phyloP scores from a whole-genome alignment of 805 yeast species.

The Candida boleticola region DNA sequence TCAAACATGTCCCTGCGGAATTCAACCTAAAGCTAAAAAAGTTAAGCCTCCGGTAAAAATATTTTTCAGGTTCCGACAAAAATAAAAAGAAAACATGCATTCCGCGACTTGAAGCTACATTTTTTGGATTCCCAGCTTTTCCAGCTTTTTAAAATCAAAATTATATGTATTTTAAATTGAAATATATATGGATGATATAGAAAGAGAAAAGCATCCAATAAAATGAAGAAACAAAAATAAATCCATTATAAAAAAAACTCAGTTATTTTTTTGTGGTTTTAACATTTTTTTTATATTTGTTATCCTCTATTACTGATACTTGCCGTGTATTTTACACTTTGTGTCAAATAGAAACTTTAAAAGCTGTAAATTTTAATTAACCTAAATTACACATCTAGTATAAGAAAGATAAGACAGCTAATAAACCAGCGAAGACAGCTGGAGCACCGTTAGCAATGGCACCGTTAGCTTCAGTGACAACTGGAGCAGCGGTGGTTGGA shows the following conservation, averaged over 20 bases:
- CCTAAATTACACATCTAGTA: constrained; percentile 7
- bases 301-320: too few species aligned
- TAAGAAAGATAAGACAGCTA: constrained; percentile 19
- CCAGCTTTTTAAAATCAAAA: too few species aligned
- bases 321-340: too few species aligned
- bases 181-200: background rate
- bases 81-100: too few species aligned
- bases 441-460: constrained; percentile 12
- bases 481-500: constrained; percentile 11
- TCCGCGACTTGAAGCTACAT: too few species aligned
- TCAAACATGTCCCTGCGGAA: too few species aligned
- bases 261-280: background rate
- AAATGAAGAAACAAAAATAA: background rate
- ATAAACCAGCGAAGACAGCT: constrained; percentile 21
- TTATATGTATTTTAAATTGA: background rate
- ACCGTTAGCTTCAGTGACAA: constrained; percentile 12
- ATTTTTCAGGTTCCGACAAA: too few species aligned
- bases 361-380: background rate
- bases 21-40: too few species aligned
- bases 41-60: too few species aligned
- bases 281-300: background rate
- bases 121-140: too few species aligned
- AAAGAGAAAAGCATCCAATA: background rate
- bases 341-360: too few species aligned
- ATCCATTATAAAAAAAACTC: background rate